phyloP scores from a whole-genome alignment of 2,329 filamentous ascomycete genomes.

The Colletotrichum paranaense region DNA sequence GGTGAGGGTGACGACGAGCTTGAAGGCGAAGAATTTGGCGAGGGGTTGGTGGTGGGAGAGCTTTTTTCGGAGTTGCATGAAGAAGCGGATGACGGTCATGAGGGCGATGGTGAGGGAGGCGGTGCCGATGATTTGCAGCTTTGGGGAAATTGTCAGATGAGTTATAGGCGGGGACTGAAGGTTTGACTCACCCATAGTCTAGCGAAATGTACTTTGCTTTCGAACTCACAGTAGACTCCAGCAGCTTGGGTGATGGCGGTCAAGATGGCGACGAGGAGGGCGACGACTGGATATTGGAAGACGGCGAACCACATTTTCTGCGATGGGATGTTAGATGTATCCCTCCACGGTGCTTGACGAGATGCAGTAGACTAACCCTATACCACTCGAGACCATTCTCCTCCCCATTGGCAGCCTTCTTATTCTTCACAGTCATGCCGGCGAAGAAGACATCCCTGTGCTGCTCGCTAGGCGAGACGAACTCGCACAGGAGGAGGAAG shows the following conservation, averaged over 20 bases:
- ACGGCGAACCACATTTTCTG: slow-evolving; percentile 48
- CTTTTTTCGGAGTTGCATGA: slow-evolving; percentile 31
- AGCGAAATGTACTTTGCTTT: slow-evolving; percentile 42
- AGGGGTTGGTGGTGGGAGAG: slow-evolving; percentile 39
- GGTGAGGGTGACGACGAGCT: slow-evolving; percentile 40
- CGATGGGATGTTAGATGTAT: neutral
- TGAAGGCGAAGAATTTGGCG: slow-evolving; percentile 42
- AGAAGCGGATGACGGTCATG: slow-evolving; percentile 39
- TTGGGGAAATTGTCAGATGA: neutral
- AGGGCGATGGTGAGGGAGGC: slow-evolving; percentile 40
- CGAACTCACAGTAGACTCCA: slow-evolving; percentile 45
- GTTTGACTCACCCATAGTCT: slow-evolving; percentile 43
- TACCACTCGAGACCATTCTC: slow-evolving; percentile 47
- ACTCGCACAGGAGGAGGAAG: slow-evolving; percentile 56
- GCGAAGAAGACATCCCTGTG: slow-evolving; percentile 50
- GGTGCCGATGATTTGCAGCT: slow-evolving; percentile 42
- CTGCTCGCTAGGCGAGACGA: slow-evolving; percentile 48
- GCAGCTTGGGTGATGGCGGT: slow-evolving; percentile 44
- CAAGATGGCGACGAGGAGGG: slow-evolving; percentile 54
- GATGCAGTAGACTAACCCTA: slow-evolving; percentile 37
- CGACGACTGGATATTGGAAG: slow-evolving; percentile 53
- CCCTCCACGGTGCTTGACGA: neutral
- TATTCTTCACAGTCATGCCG: slow-evolving; percentile 44
- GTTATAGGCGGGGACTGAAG: neutral
- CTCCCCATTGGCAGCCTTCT: slow-evolving; percentile 38